A percentile compares a stretch with the other conserved stretches of the same genome.
phyloP scores from a whole-genome alignment of 768 basidiomycete genomes.

The Chalciporus sphaerocephalus region DNA sequence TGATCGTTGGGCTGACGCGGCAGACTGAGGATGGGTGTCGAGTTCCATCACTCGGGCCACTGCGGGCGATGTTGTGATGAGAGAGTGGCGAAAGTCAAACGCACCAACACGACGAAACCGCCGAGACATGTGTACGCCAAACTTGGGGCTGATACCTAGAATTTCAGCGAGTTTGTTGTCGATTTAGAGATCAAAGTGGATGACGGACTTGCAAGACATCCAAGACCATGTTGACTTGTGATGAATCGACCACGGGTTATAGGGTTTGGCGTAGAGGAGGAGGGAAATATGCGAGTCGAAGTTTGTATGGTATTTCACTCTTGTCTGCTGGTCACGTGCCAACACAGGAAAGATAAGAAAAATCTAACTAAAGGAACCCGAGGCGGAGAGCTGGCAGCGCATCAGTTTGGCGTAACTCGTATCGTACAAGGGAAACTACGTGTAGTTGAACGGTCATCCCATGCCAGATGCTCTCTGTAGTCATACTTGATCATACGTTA shows the following conservation, averaged over 20 bases:
- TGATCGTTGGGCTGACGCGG: neutral
- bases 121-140: conserved; percentile 63
- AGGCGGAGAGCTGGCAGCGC: too few relatives aligned
- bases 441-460: too few relatives aligned
- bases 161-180: conserved; percentile 22
- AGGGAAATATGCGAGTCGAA: neutral
- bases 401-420: too few relatives aligned
- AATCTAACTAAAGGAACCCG: too few relatives aligned
- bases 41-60: too few relatives aligned
- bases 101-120: conserved; percentile 48
- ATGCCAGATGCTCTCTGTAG: too few relatives aligned
- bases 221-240: conserved; percentile 13
- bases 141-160: conserved; percentile 48
- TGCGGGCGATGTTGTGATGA: neutral
- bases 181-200: neutral
- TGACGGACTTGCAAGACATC: conserved; percentile 26
- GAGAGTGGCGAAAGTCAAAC: conserved; percentile 5
- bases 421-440: too few relatives aligned
- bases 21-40: too few relatives aligned
- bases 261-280: neutral
- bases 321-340: conserved; percentile 4
- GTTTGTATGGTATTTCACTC: neutral
- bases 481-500: too few relatives aligned
- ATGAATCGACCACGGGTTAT: too few relatives aligned
- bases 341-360: neutral